Evolutionary conservation across 495 filamentous ascomycete species (phyloP).

Genomic region (Aspergillus wentii): DNA sequence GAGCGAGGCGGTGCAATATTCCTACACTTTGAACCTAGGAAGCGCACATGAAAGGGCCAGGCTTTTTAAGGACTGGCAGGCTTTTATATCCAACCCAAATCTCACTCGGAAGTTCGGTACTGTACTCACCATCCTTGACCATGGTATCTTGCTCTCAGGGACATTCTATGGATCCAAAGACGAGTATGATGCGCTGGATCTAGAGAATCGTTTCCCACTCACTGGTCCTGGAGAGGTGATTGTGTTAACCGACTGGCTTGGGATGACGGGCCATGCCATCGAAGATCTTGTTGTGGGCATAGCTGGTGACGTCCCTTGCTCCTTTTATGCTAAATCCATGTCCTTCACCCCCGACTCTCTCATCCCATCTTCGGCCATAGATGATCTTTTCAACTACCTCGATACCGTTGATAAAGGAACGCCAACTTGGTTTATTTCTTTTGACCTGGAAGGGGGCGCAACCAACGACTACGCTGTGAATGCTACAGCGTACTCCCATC

Average conservation of each 20-base stretch:
- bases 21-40: conserved; percentile 28
- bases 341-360: conserved; percentile 44
- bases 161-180: conserved; percentile 23
- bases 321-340: conserved; percentile 41
- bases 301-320: conserved; percentile 18
- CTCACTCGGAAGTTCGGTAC: conserved; percentile 48
- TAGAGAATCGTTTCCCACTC: conserved; percentile 16
- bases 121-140: conserved; percentile 15
- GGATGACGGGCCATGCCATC: conserved; percentile 37
- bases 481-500: conserved; percentile 42
- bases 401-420: conserved; percentile 39
- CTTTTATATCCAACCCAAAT: conserved; percentile 24
- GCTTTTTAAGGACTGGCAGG: conserved; percentile 25
- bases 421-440: conserved; percentile 38
- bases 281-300: conserved; percentile 26
- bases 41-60: conserved; percentile 11
- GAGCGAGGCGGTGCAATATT: conserved; percentile 18
- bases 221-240: conserved; percentile 16
- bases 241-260: conserved; percentile 48
- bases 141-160: conserved; percentile 20
- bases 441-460: conserved; percentile 40
- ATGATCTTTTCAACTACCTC: conserved; percentile 36
- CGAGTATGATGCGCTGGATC: conserved; percentile 23
- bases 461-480: conserved; percentile 30
- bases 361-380: conserved; percentile 28